Evolutionary conservation across 2,329 filamentous ascomycete genomes (phyloP), one percentile per base, ranked within the genome.

Genomic region (Alternaria viburni): DNA sequence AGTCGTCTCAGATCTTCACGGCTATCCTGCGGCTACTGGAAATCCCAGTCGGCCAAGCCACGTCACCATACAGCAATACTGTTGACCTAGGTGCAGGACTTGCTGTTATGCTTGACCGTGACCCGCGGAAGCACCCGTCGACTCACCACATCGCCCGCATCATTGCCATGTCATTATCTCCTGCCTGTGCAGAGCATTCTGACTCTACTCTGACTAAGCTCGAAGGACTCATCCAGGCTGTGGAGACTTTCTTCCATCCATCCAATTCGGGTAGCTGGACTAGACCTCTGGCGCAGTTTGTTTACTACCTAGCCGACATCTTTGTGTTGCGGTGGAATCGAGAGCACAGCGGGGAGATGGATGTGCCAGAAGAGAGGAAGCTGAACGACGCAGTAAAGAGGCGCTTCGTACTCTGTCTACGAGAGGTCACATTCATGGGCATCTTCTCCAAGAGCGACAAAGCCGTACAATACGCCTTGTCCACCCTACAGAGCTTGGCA

Each of bases 321-420:
- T 99, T 99, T 79, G 93, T 99, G 46, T 96, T 97, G 82, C 90
- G 96, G 56, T 99, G 94, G 94, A 98, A 99, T 77, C 89, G 95
- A 56, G 96, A 99, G 81, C 91, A 92, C 77, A 97, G 89, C 74
- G 93, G 93, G 26, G 96, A 99, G 82, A 90, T 97, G 81, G 91
- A 97, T 47, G 88, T 95, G 2, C 94, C 95, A 0, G 82, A 86
- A 43, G 93, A 94, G 54, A 89, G 96, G 57, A 90, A 85, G 70
- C 89, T 99, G 69, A 96, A 89, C 65, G 87, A 89, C 30, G 89
- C 88, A n/a, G 80, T 99, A 69, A 97, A 94, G 83, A 89, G 86
- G 74, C 90, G 96, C 49, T 98, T 99, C 76, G 96, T 99, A 28
- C 83, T 94, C 41, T 92, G 93, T 66, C 83, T 99, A 67, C 90